phyloP scores from a whole-genome alignment of 2,329 filamentous ascomycete species.

The Trichoderma sp. region DNA sequence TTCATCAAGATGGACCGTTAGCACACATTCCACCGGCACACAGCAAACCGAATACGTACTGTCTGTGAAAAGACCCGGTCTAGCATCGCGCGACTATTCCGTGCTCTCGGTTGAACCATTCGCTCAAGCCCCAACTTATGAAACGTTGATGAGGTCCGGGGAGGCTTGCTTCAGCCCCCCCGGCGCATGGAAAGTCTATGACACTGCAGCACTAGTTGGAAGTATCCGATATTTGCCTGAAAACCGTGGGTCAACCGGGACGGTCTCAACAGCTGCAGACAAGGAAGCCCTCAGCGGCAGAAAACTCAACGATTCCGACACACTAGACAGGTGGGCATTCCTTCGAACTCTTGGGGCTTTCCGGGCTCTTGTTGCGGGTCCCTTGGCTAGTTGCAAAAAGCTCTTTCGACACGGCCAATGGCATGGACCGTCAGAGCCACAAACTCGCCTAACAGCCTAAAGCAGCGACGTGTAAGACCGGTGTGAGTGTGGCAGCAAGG shows the following conservation, averaged over 20 bases:
- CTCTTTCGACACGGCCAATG: conserved; percentile 1
- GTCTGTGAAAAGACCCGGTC: background rate
- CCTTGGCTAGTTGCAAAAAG: conserved; percentile 7
- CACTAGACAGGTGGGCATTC: conserved; percentile 14
- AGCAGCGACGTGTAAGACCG: background rate
- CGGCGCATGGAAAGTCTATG: background rate
- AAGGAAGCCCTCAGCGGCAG: conserved; percentile 2
- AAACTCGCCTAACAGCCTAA: conserved; percentile 10
- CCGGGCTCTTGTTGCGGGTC: conserved; percentile 15
- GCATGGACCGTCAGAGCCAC: conserved; percentile 1
- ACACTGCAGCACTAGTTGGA: conserved; percentile 14
- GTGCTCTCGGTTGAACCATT: background rate
- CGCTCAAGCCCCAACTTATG: conserved; percentile 3
- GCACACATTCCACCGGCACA: background rate
- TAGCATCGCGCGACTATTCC: conserved; percentile 1
- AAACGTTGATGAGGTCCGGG: background rate
- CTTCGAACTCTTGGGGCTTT: conserved; percentile 1
- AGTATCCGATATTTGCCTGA: background rate
- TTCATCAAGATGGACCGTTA: background rate
- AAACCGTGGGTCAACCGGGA: background rate
- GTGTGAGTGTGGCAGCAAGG: background rate
- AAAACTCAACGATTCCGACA: background rate
- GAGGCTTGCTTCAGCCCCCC: conserved; percentile 1
- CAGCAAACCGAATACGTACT: background rate
- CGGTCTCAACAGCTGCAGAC: conserved; percentile 1